A percentile compares a stretch with the other conserved stretches of the same genome.
phyloP scores from a whole-genome alignment of 371 early-diverging fungal species.

The Haplosporangium sp. region DNA sequence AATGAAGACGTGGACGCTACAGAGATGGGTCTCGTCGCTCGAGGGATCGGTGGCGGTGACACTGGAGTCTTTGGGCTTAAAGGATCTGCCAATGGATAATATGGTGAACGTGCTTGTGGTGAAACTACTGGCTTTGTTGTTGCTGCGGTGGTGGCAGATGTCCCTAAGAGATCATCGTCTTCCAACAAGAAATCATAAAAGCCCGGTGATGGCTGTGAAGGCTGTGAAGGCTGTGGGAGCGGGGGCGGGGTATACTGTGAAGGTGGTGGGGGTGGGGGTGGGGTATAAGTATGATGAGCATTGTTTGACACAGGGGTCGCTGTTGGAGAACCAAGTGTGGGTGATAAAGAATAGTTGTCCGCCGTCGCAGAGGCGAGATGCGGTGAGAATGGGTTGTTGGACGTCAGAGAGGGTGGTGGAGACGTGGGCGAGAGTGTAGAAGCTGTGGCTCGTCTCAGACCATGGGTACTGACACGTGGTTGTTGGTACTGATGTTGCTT shows the following conservation, averaged over 20 bases:
- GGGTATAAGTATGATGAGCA: slow-evolving; percentile 17
- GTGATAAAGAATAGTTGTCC: not conserved
- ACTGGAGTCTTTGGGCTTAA: not conserved
- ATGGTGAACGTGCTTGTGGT: not conserved
- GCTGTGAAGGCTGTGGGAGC: slow-evolving; percentile 1
- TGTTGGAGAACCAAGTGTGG: not conserved
- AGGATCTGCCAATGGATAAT: not conserved
- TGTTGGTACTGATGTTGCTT: slow-evolving; percentile 30
- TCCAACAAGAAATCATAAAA: slow-evolving; percentile 34
- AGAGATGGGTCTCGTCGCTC: slow-evolving; percentile 31
- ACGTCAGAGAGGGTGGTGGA: not conserved
- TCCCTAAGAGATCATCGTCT: not conserved
- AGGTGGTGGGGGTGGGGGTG: slow-evolving; percentile 27
- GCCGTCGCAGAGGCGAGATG: not conserved
- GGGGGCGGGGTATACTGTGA: slow-evolving; percentile 44
- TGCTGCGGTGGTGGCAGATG: not conserved
- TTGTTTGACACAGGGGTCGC: not conserved
- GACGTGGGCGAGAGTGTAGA: not conserved
- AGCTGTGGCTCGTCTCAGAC: slow-evolving; percentile 9
- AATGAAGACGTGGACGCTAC: slow-evolving; percentile 20
- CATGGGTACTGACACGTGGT: slow-evolving; percentile 31
- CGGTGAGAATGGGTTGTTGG: not conserved
- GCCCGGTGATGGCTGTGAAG: slow-evolving; percentile 20
- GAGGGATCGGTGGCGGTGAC: slow-evolving; percentile 31
- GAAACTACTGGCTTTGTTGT: not conserved